Evolutionary conservation across 1,284 basidiomycete species (phyloP).

Genomic region (Earliella scabrosa): DNA sequence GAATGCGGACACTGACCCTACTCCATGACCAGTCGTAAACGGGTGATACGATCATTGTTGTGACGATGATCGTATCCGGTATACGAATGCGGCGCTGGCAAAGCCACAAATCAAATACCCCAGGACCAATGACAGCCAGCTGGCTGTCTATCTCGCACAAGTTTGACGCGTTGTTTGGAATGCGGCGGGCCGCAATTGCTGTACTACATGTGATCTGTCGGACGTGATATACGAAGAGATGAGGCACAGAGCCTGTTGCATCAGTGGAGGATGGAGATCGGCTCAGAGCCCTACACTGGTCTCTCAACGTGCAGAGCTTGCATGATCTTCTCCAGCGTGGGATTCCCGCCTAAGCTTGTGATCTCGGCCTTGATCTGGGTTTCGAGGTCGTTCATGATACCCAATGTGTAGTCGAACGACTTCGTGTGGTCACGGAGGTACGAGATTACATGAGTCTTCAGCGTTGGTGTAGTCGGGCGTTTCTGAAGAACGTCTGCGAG

Average conservation of each 20-base stretch:
- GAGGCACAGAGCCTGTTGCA: not conserved
- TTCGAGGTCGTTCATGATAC: constrained; percentile 63
- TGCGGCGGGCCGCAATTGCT: not conserved
- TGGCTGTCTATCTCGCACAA: not conserved
- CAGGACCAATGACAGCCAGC: too few species aligned
- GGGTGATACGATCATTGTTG: not conserved
- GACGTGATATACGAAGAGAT: not conserved
- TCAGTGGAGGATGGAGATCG: not conserved
- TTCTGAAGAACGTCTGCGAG: constrained; percentile 85
- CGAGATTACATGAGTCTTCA: constrained; percentile 80
- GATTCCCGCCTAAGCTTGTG: constrained; percentile 61
- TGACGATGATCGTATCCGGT: not conserved
- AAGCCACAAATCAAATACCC: not conserved
- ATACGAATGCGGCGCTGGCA: not conserved
- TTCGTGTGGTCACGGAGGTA: constrained; percentile 76
- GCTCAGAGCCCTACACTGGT: not conserved
- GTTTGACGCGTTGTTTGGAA: not conserved
- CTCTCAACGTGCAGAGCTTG: constrained; percentile 41
- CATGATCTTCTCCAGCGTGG: constrained; percentile 48
- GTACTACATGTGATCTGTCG: not conserved
- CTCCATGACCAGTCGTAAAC: not conserved
- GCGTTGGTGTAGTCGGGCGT: constrained; percentile 76
- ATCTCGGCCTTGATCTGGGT: constrained; percentile 60
- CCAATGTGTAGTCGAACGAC: constrained; percentile 77
- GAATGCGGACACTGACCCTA: not conserved